These are phyloP conservation scores for Elongisporangium anandrum DNA, from an alignment of 352 stramenopile genomes.

Conservation along the genomic window DNA sequence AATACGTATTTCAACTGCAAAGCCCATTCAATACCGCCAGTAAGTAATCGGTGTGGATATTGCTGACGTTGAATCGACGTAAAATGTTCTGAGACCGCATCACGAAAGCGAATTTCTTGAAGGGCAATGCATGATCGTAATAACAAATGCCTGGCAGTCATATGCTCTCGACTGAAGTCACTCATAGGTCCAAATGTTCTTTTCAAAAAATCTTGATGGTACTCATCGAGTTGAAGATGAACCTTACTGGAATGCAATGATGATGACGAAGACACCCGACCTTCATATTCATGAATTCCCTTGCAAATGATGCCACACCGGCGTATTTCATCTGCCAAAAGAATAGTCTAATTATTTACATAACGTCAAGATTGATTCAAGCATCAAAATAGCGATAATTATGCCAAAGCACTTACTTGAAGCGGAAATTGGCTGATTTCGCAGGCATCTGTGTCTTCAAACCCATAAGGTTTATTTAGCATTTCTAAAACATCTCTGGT, in stretches of 20 bases:
- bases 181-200: background rate
- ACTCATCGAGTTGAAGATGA: background rate
- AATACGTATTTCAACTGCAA: conserved; percentile 60
- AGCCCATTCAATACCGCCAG: conserved; percentile 29
- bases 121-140: conserved; percentile 27
- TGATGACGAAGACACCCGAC: background rate
- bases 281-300: background rate
- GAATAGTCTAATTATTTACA: conserved; percentile 7
- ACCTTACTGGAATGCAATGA: background rate
- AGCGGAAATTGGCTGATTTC: conserved; percentile 16
- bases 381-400: too few relatives aligned
- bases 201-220: background rate
- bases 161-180: too few relatives aligned
- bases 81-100: conserved; percentile 33
- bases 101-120: conserved; percentile 54
- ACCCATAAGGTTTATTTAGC: conserved; percentile 5
- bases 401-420: conserved; percentile 19
- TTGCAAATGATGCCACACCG: conserved; percentile 37
- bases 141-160: conserved; percentile 15
- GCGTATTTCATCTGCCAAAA: conserved; percentile 47
- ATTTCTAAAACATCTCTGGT: conserved; percentile 40
- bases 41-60: background rate
- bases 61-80: background rate
- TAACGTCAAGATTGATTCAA: background rate
- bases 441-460: background rate